Evolutionary conservation across 1,139 yeast genomes (phyloP), one percentile per base, ranked within the genome.

Genomic region (Debaryomycetaceae sp.): DNA sequence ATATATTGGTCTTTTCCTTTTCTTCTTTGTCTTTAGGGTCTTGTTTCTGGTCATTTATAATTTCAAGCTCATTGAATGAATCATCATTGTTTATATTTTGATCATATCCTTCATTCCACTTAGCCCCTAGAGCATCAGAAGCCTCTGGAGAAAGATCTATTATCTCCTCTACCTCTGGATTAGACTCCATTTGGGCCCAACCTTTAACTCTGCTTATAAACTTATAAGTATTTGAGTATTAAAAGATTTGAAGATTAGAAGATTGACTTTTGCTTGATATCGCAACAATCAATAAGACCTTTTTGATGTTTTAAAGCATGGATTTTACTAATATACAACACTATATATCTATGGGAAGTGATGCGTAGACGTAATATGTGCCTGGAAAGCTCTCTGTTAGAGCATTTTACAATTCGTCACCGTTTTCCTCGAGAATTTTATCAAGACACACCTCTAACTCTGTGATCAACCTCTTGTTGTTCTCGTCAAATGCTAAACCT

Each of bases 401-500:
- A n/a, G n/a, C n/a, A 11, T 26, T 41, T 52, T 62, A 55, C 44
- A 64, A 54, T 48, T 59, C 52, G 47, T 73, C 83, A 16, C 82
- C 83, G 43, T 73, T 75, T 51, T 74, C 80, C 49, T 71, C 77
- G 35, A 67, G 65, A 19, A 76, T 73, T 50, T 73, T 65, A 46
- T 68, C 72, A 49, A 70, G 63, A 41, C 76, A 68, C 14, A 68
- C 64, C 30, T 63, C 67, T 51, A 76, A 64, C 51, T 78, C 79
- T 30, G 56, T 58, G 47, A 53, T 48, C 39, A 70, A 60, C 40
- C 76, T 53, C 37, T 55, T 54, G 46, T 86, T 81, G 33, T 70
- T 68, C 31, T 83, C 81, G 43, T 70, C 78, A 51, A 83, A 74
- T 3, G 85, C 71, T 44, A 87, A 67, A 0, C 96, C 98, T 52